These are phyloP conservation scores for Sphaerulina vaccinii DNA, from an alignment of 2,329 filamentous ascomycete genomes.

Conservation along the genomic window DNA sequence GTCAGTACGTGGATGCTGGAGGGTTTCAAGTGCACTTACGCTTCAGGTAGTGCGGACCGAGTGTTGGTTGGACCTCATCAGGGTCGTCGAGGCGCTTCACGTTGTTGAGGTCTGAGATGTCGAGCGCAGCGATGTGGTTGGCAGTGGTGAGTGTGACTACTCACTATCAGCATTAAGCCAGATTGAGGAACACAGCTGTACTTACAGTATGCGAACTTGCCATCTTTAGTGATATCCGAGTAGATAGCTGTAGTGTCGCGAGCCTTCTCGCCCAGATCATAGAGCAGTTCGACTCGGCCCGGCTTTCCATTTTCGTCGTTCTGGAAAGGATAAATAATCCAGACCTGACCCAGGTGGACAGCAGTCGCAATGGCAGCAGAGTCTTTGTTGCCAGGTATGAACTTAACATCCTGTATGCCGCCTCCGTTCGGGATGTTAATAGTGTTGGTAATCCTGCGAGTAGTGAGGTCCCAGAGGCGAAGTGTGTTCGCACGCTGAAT, in stretches of 20 bases:
- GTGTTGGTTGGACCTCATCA: conserved; percentile 57
- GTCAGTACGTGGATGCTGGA: too few relatives aligned
- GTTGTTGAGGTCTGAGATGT: conserved; percentile 61
- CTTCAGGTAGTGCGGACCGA: conserved; percentile 65
- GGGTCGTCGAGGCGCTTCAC: conserved; percentile 62
- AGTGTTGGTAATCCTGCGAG: conserved; percentile 57
- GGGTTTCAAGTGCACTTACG: too few relatives aligned
- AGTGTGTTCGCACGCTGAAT: conserved; percentile 58
- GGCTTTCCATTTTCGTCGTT: conserved; percentile 55
- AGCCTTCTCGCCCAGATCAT: neutral
- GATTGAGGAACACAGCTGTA: neutral
- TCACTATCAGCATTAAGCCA: too few relatives aligned
- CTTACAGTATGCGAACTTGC: neutral
- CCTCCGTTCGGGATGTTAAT: conserved; percentile 60
- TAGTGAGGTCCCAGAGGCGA: conserved; percentile 57
- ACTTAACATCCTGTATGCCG: conserved; percentile 65
- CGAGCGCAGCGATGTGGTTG: conserved; percentile 62
- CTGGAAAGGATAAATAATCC: conserved; percentile 65
- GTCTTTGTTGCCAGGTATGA: conserved; percentile 61
- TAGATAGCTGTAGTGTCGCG: conserved; percentile 33
- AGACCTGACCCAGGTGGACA: conserved; percentile 60
- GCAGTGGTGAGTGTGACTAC: conserved; percentile 57
- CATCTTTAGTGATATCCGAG: neutral
- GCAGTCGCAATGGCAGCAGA: conserved; percentile 60
- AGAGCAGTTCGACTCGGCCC: conserved; percentile 52